Percentiles rank a stretch among this genome's conserved stretches.
Conservation (phyloP, 176 grass and related monocot species). For the Typha latifolia region DNA sequence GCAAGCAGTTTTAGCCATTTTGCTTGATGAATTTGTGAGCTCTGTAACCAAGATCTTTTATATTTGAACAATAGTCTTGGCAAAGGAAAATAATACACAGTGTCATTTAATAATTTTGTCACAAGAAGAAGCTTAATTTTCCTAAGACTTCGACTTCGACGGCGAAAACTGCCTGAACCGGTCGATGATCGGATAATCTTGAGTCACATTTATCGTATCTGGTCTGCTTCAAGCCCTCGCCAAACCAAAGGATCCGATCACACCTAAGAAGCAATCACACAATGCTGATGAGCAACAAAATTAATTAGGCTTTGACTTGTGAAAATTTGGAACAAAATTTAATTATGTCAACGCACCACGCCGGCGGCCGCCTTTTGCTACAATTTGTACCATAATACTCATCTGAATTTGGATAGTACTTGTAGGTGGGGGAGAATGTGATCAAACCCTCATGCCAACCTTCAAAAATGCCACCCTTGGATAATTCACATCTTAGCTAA, state of each 20-base stretch:
- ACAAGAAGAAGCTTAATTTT: slow-evolving; percentile 15
- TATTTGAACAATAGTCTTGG: background rate
- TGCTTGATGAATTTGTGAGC: no score
- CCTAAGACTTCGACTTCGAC: slow-evolving; percentile 29
- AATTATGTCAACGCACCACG: slow-evolving; percentile 53
- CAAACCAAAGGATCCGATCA: slow-evolving; percentile 89
- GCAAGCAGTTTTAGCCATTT: no score
- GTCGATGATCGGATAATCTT: slow-evolving; percentile 76
- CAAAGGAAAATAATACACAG: slow-evolving; percentile 15
- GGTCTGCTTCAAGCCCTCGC: slow-evolving; percentile 63
- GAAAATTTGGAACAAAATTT: background rate
- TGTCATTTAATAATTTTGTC: slow-evolving; percentile 21
- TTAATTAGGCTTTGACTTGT: background rate
- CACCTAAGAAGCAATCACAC: slow-evolving; percentile 41
- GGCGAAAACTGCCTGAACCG: slow-evolving; percentile 58
- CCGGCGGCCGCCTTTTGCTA: slow-evolving; percentile 62
- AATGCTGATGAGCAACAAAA: background rate
- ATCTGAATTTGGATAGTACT: slow-evolving; percentile 72
- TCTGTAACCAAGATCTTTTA: no score
- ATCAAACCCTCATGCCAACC: slow-evolving; percentile 82
- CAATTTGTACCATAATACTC: slow-evolving; percentile 45
- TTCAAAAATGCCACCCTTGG: slow-evolving; percentile 31
- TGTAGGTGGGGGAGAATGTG: slow-evolving; percentile 87
- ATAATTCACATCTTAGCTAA: slow-evolving; percentile 59
- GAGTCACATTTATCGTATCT: slow-evolving; percentile 55